Conservation (phyloP, 495 filamentous ascomycete species). For the Annulohypoxylon stygium region DNA sequence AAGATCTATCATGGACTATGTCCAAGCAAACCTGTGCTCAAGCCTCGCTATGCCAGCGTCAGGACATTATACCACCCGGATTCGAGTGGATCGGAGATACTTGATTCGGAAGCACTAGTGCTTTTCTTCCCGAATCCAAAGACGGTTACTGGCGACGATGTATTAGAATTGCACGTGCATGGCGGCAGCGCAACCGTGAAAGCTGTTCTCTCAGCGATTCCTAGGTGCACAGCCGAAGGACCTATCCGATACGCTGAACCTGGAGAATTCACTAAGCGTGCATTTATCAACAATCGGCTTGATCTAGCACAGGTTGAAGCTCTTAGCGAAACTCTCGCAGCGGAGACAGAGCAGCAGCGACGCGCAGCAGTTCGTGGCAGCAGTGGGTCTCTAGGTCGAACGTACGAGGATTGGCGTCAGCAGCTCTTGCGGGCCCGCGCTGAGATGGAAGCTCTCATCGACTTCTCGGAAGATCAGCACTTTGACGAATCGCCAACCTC, state of each 20-base stretch:
- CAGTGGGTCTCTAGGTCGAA: conserved; percentile 74
- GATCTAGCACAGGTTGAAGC: conserved; percentile 95
- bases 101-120: conserved; percentile 86
- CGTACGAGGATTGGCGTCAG: conserved; percentile 87
- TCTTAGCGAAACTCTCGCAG: conserved; percentile 84
- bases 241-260: conserved; percentile 91
- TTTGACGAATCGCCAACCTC: conserved; percentile 88
- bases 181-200: conserved; percentile 91
- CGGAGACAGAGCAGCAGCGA: conserved; percentile 94
- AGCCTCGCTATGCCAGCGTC: conserved; percentile 80
- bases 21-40: conserved; percentile 71
- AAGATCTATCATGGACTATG: conserved; percentile 85
- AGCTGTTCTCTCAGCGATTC: conserved; percentile 84
- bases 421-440: conserved; percentile 84
- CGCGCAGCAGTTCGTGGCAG: conserved; percentile 84
- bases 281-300: conserved; percentile 88
- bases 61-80: conserved; percentile 80
- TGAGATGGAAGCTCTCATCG: conserved; percentile 94
- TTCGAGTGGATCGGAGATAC: conserved; percentile 58
- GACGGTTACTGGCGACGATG: conserved; percentile 91
- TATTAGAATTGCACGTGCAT: conserved; percentile 93
- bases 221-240: conserved; percentile 53
- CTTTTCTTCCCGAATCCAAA: conserved; percentile 88
- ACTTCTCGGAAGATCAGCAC: conserved; percentile 97
- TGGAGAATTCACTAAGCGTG: conserved; percentile 94